These are phyloP conservation scores for Boletus sp. DNA, from an alignment of 768 basidiomycete genomes.

Conservation along the genomic window DNA sequence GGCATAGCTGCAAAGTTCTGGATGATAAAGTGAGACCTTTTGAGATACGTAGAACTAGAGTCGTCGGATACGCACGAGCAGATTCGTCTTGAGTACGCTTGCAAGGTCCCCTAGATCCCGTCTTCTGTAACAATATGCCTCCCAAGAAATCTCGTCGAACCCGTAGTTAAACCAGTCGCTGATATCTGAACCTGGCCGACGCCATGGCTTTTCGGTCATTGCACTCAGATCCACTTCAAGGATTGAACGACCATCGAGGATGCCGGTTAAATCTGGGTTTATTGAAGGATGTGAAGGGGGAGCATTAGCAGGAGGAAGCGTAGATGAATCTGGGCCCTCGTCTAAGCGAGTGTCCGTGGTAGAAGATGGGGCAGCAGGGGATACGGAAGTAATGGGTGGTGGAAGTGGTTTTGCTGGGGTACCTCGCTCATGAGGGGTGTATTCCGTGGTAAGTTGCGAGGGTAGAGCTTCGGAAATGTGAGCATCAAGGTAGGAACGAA, in stretches of 20 bases:
- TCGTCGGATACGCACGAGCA: conserved; percentile 55
- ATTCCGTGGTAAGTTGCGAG: conserved; percentile 76
- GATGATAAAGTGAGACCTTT: not conserved
- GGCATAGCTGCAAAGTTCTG: conserved; percentile 82
- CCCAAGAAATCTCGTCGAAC: conserved; percentile 96
- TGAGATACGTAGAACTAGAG: not conserved
- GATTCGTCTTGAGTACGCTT: conserved; percentile 76
- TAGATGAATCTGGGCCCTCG: conserved; percentile 60
- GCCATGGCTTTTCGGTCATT: conserved; percentile 85
- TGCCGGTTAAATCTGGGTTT: conserved; percentile 64
- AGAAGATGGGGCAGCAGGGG: conserved; percentile 20
- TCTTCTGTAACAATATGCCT: conserved; percentile 84
- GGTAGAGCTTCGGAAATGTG: conserved; percentile 32
- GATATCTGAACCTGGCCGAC: conserved; percentile 86
- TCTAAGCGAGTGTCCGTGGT: conserved; percentile 29
- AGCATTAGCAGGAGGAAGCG: conserved; percentile 63
- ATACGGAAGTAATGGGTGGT: conserved; percentile 19
- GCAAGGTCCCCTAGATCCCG: conserved; percentile 79
- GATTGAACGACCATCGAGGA: conserved; percentile 73
- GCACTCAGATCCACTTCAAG: conserved; percentile 79
- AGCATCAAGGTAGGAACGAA: conserved; percentile 5
- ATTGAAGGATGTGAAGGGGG: conserved; percentile 80
- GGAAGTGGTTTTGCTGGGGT: conserved; percentile 35
- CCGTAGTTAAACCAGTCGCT: conserved; percentile 99
- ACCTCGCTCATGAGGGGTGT: conserved; percentile 69